Evolutionary conservation across 768 basidiomycete genomes (phyloP).

Genomic region (Tulasnella calospora): DNA sequence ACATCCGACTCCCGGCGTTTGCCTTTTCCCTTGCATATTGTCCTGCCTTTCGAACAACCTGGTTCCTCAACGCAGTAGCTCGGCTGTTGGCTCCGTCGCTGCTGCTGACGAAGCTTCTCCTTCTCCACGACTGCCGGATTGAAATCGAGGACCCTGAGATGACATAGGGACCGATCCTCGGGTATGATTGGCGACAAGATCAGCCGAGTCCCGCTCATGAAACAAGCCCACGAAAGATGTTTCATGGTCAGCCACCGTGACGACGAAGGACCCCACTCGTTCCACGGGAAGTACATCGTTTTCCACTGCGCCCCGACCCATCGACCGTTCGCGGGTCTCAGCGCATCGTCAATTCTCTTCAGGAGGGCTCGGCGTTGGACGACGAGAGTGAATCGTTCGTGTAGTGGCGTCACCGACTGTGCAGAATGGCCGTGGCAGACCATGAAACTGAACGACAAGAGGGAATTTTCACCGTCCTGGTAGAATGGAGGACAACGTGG

Average conservation of each 20-base stretch:
- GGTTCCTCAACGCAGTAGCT: not conserved
- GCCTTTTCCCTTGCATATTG: not conserved
- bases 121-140: conserved; percentile 16
- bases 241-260: conserved; percentile 18
- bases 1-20: not conserved
- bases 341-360: not conserved
- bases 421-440: conserved; percentile 20
- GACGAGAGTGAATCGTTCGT: conserved; percentile 24
- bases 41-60: not conserved
- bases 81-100: not conserved
- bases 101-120: conserved; percentile 9
- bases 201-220: conserved; percentile 18
- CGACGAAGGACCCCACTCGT: conserved; percentile 12
- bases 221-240: conserved; percentile 20
- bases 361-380: conserved; percentile 17
- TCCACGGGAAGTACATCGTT: conserved; percentile 13
- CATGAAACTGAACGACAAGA: conserved; percentile 24
- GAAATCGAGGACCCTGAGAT: conserved; percentile 20
- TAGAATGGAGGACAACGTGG: conserved; percentile 11
- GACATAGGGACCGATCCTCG: conserved; percentile 12
- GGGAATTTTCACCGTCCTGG: not conserved
- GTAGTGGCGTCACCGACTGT: not conserved
- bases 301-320: conserved; percentile 15
- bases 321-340: not conserved
- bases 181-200: conserved; percentile 10